A percentile compares a stretch with the other conserved stretches of the same genome.
phyloP scores from a whole-genome alignment of 208 protist genomes.

The Acanthamoeba lenticulata region DNA sequence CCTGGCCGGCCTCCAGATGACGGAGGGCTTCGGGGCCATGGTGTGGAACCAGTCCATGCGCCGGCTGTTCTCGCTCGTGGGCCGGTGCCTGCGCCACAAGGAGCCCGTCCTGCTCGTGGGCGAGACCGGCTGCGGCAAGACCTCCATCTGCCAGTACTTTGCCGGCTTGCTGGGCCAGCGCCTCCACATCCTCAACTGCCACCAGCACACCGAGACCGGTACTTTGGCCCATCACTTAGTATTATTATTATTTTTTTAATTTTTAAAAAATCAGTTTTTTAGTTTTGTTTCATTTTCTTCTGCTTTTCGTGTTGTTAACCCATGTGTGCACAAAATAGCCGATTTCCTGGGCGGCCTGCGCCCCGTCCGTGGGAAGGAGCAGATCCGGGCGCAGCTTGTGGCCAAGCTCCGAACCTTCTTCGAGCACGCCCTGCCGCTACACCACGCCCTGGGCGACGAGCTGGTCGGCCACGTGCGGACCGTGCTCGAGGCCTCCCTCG shows the following conservation, averaged over 20 bases:
- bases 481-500: neutral
- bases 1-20: neutral
- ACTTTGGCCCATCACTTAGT: conserved; percentile 97
- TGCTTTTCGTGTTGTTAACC: no score
- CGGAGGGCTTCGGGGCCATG: conserved; percentile 83
- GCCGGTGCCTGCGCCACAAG: conserved; percentile 73
- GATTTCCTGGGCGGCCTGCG: conserved; percentile 84
- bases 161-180: conserved; percentile 87
- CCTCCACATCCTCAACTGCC: conserved; percentile 99
- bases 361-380: conserved; percentile 86
- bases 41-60: conserved; percentile 97
- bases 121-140: conserved; percentile 99
- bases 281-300: neutral
- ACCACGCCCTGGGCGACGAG: neutral
- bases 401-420: conserved; percentile 21
- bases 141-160: conserved; percentile 97
- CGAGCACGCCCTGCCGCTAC: neutral
- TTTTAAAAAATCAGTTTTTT: neutral
- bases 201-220: conserved; percentile 99
- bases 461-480: neutral
- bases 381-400: conserved; percentile 31
- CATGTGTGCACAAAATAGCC: no score
- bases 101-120: conserved; percentile 98
- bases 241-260: neutral
- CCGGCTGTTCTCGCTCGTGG: conserved; percentile 95